Conservation (phyloP, 805 yeast genomes). For the Starmera amethionina region DNA sequence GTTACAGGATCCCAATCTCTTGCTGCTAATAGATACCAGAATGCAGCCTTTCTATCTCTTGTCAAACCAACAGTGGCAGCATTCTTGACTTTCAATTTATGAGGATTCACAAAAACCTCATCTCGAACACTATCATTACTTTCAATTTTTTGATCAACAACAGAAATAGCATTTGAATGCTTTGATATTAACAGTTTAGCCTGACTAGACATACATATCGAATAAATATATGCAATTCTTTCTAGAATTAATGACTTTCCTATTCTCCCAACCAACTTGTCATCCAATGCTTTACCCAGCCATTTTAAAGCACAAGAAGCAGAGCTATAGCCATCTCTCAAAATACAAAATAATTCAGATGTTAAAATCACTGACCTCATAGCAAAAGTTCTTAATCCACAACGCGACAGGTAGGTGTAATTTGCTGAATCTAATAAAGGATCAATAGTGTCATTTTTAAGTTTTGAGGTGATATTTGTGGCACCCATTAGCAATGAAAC, state of each 20-base stretch:
- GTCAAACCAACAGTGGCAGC: constrained; percentile 42
- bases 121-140: constrained; percentile 14
- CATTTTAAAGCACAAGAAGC: constrained; percentile 32
- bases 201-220: constrained; percentile 29
- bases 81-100: constrained; percentile 26
- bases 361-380: constrained; percentile 57
- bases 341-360: constrained; percentile 53
- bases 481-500: constrained; percentile 56
- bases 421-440: constrained; percentile 52
- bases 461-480: constrained; percentile 29
- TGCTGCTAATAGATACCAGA: constrained; percentile 71
- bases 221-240: constrained; percentile 43
- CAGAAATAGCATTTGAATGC: constrained; percentile 9
- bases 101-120: constrained; percentile 24
- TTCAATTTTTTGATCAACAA: constrained; percentile 5
- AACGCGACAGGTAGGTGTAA: constrained; percentile 66
- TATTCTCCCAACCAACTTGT: constrained; percentile 33
- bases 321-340: constrained; percentile 32
- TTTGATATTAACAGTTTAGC: constrained; percentile 21
- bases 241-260: constrained; percentile 44
- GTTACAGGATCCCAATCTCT: constrained; percentile 47
- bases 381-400: constrained; percentile 60
- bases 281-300: constrained; percentile 36
- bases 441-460: constrained; percentile 34
- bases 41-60: constrained; percentile 60